Evolutionary conservation across 2,329 filamentous ascomycete species (phyloP).

Genomic region (Elsinoe arachidis): DNA sequence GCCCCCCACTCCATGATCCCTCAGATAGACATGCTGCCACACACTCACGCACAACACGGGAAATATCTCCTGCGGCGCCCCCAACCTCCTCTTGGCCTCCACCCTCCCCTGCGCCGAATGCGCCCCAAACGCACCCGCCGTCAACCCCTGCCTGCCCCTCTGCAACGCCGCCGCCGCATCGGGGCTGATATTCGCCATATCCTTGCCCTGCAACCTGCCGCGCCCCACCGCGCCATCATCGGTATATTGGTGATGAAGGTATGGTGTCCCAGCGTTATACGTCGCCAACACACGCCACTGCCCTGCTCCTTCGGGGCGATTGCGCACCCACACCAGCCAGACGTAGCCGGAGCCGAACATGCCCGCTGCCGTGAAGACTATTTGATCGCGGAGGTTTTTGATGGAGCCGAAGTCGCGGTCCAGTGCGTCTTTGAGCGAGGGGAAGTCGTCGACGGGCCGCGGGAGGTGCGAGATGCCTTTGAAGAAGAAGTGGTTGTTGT

Average conservation of each 20-base stretch:
- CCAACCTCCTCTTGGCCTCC: slow-evolving; percentile 46
- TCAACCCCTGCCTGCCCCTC: slow-evolving; percentile 10
- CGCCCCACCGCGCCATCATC: slow-evolving; percentile 58
- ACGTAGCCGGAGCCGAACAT: slow-evolving; percentile 98
- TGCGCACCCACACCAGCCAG: slow-evolving; percentile 63
- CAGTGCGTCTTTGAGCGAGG: slow-evolving; percentile 51
- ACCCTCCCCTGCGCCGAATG: slow-evolving; percentile 22
- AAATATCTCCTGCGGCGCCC: slow-evolving; percentile 54
- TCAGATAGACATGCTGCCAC: slow-evolving; percentile 90
- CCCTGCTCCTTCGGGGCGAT: slow-evolving; percentile 30
- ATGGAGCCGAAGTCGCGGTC: slow-evolving; percentile 68
- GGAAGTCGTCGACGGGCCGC: slow-evolving; percentile 45
- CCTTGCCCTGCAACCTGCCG: slow-evolving; percentile 52
- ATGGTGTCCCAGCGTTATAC: slow-evolving; percentile 80
- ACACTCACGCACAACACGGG: slow-evolving; percentile 88
- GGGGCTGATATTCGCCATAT: slow-evolving; percentile 56
- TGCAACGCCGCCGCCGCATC: slow-evolving; percentile 14
- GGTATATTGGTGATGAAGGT: slow-evolving; percentile 44
- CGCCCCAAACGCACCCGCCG: slow-evolving; percentile 33
- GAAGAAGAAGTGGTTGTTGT: slow-evolving; percentile 88
- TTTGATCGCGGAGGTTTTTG: slow-evolving; percentile 70
- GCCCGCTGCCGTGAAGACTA: slow-evolving; percentile 68
- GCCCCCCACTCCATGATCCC: slow-evolving; percentile 67
- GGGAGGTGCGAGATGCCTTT: slow-evolving; percentile 26
- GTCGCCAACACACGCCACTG: slow-evolving; percentile 66